These are phyloP conservation scores for Umbelopsis sp. DNA, from an alignment of 192 early-diverging fungal species.

Conservation along the genomic window DNA sequence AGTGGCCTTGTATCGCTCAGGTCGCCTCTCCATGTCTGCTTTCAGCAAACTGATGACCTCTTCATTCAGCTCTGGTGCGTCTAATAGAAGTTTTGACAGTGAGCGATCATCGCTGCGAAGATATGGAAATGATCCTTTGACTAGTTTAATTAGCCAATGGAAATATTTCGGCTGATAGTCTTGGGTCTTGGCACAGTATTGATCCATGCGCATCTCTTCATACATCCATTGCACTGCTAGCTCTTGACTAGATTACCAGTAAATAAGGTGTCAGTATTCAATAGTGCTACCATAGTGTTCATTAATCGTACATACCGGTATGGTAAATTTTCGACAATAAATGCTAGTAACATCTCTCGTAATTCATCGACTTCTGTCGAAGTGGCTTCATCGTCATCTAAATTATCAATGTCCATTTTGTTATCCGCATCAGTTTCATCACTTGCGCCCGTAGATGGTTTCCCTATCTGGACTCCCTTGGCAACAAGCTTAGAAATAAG, in stretches of 20 bases:
- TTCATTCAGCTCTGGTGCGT: conserved; percentile 71
- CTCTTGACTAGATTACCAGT: conserved; percentile 42
- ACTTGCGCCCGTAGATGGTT: not conserved
- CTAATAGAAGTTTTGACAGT: conserved; percentile 74
- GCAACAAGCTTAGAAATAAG: conserved; percentile 26
- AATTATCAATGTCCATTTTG: not conserved
- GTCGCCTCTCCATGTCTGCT: conserved; percentile 29
- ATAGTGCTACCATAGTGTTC: not conserved
- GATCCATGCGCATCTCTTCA: conserved; percentile 57
- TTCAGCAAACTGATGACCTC: conserved; percentile 64
- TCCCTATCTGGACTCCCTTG: not conserved
- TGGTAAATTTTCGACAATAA: conserved; percentile 63
- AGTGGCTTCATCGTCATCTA: not conserved
- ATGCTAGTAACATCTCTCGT: conserved; percentile 50
- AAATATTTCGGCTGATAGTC: conserved; percentile 38
- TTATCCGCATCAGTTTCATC: conserved; percentile 1
- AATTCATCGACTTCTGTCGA: conserved; percentile 24
- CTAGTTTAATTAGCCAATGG: conserved; percentile 35
- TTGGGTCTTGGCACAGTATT: not conserved
- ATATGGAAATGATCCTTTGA: conserved; percentile 38
- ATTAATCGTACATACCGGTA: conserved; percentile 43
- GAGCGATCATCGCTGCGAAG: conserved; percentile 71
- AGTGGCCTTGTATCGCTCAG: conserved; percentile 43
- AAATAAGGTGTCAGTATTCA: not conserved
- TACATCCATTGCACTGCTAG: conserved; percentile 76